These are phyloP conservation scores for Paramicrosporidium saccamoebae DNA, from an alignment of 371 early-diverging fungal genomes.

Conservation along the genomic window DNA sequence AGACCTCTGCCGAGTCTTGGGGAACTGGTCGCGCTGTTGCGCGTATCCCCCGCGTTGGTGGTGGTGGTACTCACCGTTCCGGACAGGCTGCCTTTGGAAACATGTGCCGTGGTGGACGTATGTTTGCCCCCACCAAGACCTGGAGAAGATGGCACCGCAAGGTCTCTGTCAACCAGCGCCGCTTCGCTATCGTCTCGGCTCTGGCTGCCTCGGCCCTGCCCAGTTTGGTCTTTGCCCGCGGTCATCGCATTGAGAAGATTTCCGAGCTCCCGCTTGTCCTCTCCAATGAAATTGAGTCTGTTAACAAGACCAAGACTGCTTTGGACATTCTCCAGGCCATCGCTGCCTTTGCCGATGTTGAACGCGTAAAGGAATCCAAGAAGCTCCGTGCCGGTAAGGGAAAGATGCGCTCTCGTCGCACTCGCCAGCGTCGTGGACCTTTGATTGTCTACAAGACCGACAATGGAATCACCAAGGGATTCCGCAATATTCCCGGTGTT, in stretches of 20 bases:
- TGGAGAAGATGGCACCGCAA: conserved; percentile 99
- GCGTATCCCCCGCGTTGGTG: conserved; percentile 97
- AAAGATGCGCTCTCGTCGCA: conserved; percentile 97
- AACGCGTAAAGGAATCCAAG: conserved; percentile 85
- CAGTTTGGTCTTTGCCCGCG: conserved; percentile 88
- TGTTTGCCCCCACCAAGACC: conserved; percentile 99
- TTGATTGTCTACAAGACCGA: conserved; percentile 87
- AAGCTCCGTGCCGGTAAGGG: conserved; percentile 94
- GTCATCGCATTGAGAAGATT: conserved; percentile 85
- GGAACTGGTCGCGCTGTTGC: conserved; percentile 99
- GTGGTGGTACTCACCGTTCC: conserved; percentile 95
- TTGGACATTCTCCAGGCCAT: conserved; percentile 64
- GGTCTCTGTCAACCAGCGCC: conserved; percentile 89
- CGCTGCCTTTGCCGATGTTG: conserved; percentile 80
- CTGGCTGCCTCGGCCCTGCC: conserved; percentile 93
- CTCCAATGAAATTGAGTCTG: conserved; percentile 32
- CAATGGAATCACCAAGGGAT: conserved; percentile 80
- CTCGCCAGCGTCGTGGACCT: conserved; percentile 89
- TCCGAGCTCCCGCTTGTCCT: conserved; percentile 93
- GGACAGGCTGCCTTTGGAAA: conserved; percentile 99
- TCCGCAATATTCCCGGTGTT: conserved; percentile 98
- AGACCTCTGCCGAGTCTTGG: conserved; percentile 98
- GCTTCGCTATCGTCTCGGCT: conserved; percentile 91
- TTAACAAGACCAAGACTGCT: conserved; percentile 90
- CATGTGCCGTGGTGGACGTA: conserved; percentile 98